Base-by-base conservation (phyloP, 2,329 filamentous ascomycete genomes). In the Penicillium decumbens region DNA sequence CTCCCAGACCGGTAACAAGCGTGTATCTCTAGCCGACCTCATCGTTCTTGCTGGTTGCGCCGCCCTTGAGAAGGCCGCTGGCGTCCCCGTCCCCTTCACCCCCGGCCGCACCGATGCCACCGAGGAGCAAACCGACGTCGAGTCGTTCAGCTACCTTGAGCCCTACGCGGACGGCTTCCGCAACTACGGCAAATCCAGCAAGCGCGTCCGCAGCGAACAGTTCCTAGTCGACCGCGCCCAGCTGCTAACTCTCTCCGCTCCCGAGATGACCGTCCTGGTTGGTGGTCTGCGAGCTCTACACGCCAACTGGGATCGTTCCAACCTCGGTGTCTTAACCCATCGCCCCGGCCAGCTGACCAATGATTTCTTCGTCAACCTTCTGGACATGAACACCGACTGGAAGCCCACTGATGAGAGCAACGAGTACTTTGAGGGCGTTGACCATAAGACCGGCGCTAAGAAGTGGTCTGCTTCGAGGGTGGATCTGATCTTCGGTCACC, bases 311-410 rank as follows among this genome's bases (percentile, higher is more conserved):
- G 85, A 90, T 59, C 83, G 83, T 37, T 88, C 85, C 0, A 65
- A 74, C 23, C 70, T 80, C 50, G 87, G 87, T 51, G 78, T 90
- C 50, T 77, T 90, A 63, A 91, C 87, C 49, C 76, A 77, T 59
- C 76, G 75, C 6, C 83, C 85, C 1, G 87, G 87, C 37, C 71
- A 80, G 59, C 76, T 91, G 61, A 87, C 82, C 64, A 89, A 87
- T 70, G 87, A 90, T 73, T 91, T 89, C 78, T 91, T 91, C 64
- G 79, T 88, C 70, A 89, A 90, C 73, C 76, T 91, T 1, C 79
- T 91, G 23, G 85, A 89, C 63, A 80, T 78, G 61, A 73, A 71
- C 68, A 87, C 79, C 6, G 75, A 71, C 20, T 90, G 87, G 87
- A 82, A 81, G 72, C 62, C 79, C 0, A 72, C 72, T 33, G 72